Evolutionary conservation across 805 yeast species (phyloP).

Genomic region (Kodamaea leandrae): DNA sequence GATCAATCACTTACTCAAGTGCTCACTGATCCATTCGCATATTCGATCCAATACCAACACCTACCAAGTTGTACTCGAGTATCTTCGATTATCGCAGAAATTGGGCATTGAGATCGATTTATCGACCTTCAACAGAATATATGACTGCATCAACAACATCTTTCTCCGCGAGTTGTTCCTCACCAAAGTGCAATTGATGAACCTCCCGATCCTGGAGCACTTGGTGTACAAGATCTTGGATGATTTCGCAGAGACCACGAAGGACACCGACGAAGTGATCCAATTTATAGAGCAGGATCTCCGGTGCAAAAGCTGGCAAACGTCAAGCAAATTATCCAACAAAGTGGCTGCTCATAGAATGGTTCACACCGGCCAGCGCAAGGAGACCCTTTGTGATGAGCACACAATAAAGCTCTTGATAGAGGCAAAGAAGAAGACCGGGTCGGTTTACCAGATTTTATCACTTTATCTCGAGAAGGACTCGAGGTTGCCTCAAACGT

Average conservation of each 20-base stretch:
- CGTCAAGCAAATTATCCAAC: conserved; percentile 27
- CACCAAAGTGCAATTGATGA: conserved; percentile 28
- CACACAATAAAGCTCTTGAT: conserved; percentile 8
- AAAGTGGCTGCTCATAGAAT: conserved; percentile 22
- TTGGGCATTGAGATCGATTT: conserved; percentile 29
- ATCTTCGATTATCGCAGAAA: conserved; percentile 26
- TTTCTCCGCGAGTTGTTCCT: conserved; percentile 38
- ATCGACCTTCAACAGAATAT: conserved; percentile 36
- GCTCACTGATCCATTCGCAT: conserved; percentile 30
- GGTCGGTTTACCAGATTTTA: neutral
- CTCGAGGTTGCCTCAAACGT: conserved; percentile 4
- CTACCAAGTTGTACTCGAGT: conserved; percentile 28
- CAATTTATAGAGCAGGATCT: conserved; percentile 36
- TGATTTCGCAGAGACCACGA: conserved; percentile 34
- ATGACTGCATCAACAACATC: conserved; percentile 36
- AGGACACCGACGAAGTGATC: conserved; percentile 24
- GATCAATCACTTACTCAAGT: conserved; percentile 34
- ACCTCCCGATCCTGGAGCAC: conserved; percentile 34
- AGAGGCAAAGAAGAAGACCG: conserved; percentile 5
- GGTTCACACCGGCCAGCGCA: conserved; percentile 1
- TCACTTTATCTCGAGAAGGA: neutral
- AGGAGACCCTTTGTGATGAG: conserved; percentile 3
- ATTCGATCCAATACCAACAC: conserved; percentile 34
- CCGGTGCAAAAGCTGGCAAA: conserved; percentile 26
- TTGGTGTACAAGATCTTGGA: conserved; percentile 30